phyloP scores from a whole-genome alignment of 2,329 filamentous ascomycete species.

The Capronia coronata region DNA sequence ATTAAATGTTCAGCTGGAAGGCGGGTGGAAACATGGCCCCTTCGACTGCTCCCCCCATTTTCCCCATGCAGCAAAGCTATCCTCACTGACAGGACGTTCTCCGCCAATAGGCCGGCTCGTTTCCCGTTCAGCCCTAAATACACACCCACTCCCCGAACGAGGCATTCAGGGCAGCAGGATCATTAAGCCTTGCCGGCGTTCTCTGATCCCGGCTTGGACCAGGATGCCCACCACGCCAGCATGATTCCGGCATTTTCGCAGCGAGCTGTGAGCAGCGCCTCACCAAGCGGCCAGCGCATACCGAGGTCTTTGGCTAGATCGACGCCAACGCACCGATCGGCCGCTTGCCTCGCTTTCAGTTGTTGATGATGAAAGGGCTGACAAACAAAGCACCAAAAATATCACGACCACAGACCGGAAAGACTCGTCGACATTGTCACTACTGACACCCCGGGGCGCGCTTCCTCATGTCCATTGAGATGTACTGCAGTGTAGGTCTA shows the following conservation, averaged over 20 bases:
- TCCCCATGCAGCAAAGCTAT: constrained; percentile 11
- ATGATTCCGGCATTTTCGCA: not conserved
- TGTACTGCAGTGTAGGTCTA: too few species aligned
- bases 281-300: not conserved
- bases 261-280: not conserved
- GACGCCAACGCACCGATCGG: not conserved
- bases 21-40: not conserved
- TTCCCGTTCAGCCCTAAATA: constrained; percentile 21
- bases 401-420: not conserved
- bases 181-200: constrained; percentile 5
- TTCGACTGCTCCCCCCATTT: constrained; percentile 2
- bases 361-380: not conserved
- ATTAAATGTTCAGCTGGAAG: constrained; percentile 3
- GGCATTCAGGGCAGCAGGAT: constrained; percentile 9
- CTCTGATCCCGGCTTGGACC: not conserved
- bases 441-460: too few species aligned
- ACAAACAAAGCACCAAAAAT: not conserved
- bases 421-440: too few species aligned
- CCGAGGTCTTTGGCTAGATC: not conserved
- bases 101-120: constrained; percentile 13
- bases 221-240: not conserved
- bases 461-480: too few species aligned
- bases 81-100: not conserved
- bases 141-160: constrained; percentile 4
- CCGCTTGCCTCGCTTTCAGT: not conserved